A percentile compares a stretch with the other conserved stretches of the same genome.
These are phyloP conservation scores for Boletus smithii DNA, from an alignment of 1,284 basidiomycete species.

Conservation along the genomic window DNA sequence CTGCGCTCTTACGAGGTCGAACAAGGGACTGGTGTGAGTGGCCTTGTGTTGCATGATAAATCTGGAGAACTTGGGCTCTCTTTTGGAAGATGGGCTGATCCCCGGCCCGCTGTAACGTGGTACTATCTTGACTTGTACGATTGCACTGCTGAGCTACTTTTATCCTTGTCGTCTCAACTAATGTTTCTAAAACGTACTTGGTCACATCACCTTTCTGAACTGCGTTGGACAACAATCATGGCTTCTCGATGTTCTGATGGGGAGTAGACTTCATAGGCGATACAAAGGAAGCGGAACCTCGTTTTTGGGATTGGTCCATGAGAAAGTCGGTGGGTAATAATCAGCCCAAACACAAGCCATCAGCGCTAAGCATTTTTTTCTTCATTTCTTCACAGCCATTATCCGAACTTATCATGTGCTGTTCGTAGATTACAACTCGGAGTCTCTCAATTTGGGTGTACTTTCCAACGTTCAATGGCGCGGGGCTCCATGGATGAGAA, in stretches of 20 bases:
- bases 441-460: slow-evolving; percentile 6
- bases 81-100: slow-evolving; percentile 6
- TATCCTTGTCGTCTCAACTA: too few species aligned
- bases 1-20: background rate
- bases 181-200: too few species aligned
- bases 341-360: background rate
- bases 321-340: slow-evolving; percentile 4
- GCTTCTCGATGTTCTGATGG: background rate
- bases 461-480: background rate
- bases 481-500: slow-evolving; percentile 7
- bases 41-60: background rate
- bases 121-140: too few species aligned
- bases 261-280: background rate
- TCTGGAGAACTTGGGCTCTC: slow-evolving; percentile 6
- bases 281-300: background rate
- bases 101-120: too few species aligned
- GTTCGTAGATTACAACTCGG: too few species aligned
- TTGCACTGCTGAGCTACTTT: too few species aligned
- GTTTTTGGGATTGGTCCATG: slow-evolving; percentile 3
- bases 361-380: background rate
- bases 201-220: too few species aligned
- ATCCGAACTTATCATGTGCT: slow-evolving; percentile 1
- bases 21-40: background rate
- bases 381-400: background rate
- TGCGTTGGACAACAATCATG: too few species aligned